Percentiles rank a stretch among this genome's conserved stretches.
Evolutionary conservation across 345 rosid species (phyloP).

Genomic region (Isatis tinctoria): DNA sequence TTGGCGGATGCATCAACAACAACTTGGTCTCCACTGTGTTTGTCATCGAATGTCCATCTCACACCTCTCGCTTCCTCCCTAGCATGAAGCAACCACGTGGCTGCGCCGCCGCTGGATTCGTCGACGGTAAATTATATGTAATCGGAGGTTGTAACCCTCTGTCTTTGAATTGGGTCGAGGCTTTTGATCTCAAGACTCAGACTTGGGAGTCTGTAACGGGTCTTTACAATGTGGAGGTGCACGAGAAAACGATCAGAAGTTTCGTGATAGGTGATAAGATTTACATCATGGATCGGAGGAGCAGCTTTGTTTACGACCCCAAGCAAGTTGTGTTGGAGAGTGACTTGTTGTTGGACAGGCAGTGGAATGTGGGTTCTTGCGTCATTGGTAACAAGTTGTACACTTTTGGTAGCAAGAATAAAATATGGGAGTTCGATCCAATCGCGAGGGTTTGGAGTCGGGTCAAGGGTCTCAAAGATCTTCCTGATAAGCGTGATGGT

Average conservation of each 20-base stretch:
- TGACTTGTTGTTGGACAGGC: slow-evolving; percentile 31
- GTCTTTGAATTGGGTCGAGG: slow-evolving; percentile 57
- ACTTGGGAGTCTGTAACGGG: slow-evolving; percentile 34
- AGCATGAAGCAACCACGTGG: slow-evolving; percentile 19
- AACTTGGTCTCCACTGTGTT: slow-evolving; percentile 8
- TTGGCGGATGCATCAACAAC: slow-evolving; percentile 13
- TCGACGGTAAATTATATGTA: slow-evolving; percentile 52
- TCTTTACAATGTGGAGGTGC: not conserved
- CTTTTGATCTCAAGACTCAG: slow-evolving; percentile 41
- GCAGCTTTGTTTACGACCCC: slow-evolving; percentile 43
- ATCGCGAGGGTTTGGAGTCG: slow-evolving; percentile 45
- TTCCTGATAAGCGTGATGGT: slow-evolving; percentile 46
- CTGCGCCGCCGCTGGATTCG: slow-evolving; percentile 38
- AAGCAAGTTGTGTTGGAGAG: slow-evolving; percentile 40
- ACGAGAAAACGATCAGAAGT: slow-evolving; percentile 2
- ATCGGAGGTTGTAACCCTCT: slow-evolving; percentile 58
- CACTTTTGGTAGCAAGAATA: slow-evolving; percentile 56
- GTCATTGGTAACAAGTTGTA: slow-evolving; percentile 57
- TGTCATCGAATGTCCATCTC: slow-evolving; percentile 1
- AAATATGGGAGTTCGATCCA: slow-evolving; percentile 49
- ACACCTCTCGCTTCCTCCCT: not conserved
- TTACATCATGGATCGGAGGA: slow-evolving; percentile 5
- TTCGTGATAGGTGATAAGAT: slow-evolving; percentile 1
- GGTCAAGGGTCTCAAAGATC: slow-evolving; percentile 45
- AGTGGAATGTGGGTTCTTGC: slow-evolving; percentile 72